Evolutionary conservation across 2,329 filamentous ascomycete species (phyloP).

Genomic region (Alternaria novae-zelandiae): DNA sequence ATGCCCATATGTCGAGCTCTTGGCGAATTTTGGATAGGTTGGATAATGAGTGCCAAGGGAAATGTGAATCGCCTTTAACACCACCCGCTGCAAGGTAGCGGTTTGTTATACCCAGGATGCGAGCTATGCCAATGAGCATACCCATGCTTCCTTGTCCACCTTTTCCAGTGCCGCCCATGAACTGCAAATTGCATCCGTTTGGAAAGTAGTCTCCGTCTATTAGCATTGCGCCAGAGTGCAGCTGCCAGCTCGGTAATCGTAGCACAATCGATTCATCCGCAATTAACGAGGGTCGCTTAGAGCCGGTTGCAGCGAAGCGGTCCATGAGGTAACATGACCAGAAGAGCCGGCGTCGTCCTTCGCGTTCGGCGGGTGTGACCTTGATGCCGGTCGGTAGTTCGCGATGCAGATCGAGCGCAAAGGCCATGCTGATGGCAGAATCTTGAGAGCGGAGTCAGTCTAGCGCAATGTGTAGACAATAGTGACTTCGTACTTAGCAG

Average conservation of each 20-base stretch:
- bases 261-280: constrained; percentile 78
- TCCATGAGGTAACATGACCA: constrained; percentile 91
- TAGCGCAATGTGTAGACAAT: not conserved
- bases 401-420: constrained; percentile 80
- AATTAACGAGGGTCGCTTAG: constrained; percentile 80
- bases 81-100: constrained; percentile 83
- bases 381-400: constrained; percentile 71
- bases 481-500: constrained; percentile 67
- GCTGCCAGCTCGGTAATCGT: constrained; percentile 76
- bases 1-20: constrained; percentile 84
- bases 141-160: constrained; percentile 77
- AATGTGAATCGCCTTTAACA: constrained; percentile 87
- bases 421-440: constrained; percentile 79
- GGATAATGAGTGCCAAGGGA: constrained; percentile 87
- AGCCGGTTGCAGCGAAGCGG: constrained; percentile 81
- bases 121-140: constrained; percentile 83
- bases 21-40: constrained; percentile 85
- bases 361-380: constrained; percentile 71
- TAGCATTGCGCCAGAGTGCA: constrained; percentile 65
- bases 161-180: constrained; percentile 71
- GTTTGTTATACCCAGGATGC: constrained; percentile 83
- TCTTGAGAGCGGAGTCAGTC: constrained; percentile 55
- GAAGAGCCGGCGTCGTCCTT: constrained; percentile 80
- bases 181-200: constrained; percentile 77
- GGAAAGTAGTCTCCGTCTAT: constrained; percentile 84